phyloP scores from a whole-genome alignment of 306 rosid genomes.

The Coriaria nepalensis region DNA sequence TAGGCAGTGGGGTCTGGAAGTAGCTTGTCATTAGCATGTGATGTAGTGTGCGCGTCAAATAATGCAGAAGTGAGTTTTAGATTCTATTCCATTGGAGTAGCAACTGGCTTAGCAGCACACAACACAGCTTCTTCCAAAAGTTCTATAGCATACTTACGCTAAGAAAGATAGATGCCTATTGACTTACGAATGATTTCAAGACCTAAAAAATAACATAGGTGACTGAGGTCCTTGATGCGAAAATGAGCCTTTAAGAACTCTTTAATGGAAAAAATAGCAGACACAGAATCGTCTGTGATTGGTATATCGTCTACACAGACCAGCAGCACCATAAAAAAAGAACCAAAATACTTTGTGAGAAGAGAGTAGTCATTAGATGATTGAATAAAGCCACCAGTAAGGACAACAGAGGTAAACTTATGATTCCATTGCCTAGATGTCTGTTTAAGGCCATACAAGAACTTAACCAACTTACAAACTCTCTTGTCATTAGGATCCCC shows the following conservation, averaged over 20 bases:
- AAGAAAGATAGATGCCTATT: constrained; percentile 1
- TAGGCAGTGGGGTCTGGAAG: background rate
- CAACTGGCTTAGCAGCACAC: background rate
- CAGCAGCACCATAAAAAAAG: too few relatives aligned
- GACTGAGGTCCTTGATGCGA: background rate
- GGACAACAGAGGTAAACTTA: background rate
- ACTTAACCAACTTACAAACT: background rate
- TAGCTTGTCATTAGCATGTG: background rate
- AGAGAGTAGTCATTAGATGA: too few relatives aligned
- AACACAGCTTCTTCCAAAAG: background rate
- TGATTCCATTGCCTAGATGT: background rate
- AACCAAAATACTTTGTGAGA: too few relatives aligned
- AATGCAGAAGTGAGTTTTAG: background rate
- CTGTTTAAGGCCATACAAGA: constrained; percentile 1
- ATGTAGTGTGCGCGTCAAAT: too few relatives aligned
- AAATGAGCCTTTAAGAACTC: too few relatives aligned
- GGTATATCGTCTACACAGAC: too few relatives aligned
- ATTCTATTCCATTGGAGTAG: constrained; percentile 1
- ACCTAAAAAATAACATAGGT: background rate
- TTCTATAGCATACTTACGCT: constrained; percentile 5
- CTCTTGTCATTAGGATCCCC: background rate
- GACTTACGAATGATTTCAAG: background rate
- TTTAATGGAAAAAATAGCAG: too few relatives aligned
- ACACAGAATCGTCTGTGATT: too few relatives aligned
- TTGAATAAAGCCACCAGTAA: too few relatives aligned